A percentile compares a stretch with the other conserved stretches of the same genome.
phyloP scores from a whole-genome alignment of 1,284 basidiomycete species.

The Wolfiporia cocos region DNA sequence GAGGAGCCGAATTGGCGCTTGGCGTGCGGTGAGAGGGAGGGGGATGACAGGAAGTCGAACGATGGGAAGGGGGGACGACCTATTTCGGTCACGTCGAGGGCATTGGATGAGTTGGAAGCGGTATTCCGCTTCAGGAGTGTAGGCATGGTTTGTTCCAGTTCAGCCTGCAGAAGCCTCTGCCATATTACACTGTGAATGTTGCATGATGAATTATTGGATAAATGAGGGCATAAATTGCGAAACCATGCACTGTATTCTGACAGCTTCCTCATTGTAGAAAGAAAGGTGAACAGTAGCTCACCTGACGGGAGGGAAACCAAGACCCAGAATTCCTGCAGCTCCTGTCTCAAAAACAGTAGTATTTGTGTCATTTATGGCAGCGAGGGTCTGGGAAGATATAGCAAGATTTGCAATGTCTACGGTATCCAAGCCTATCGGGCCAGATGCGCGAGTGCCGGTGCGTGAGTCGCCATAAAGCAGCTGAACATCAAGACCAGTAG shows the following conservation, averaged over 20 bases:
- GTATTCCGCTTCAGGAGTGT: neutral
- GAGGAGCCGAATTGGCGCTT: constrained; percentile 6
- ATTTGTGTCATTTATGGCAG: constrained; percentile 30
- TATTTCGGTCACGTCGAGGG: constrained; percentile 1
- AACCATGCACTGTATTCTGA: too few species aligned
- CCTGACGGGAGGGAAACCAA: constrained; percentile 32
- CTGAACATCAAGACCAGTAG: constrained; percentile 20
- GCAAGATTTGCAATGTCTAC: constrained; percentile 28
- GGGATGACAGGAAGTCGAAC: constrained; percentile 14
- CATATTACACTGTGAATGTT: constrained; percentile 15
- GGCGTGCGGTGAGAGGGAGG: constrained; percentile 3
- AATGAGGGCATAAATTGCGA: too few species aligned
- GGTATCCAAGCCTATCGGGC: constrained; percentile 28
- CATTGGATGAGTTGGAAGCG: neutral
- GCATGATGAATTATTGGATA: too few species aligned
- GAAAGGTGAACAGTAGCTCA: constrained; percentile 6
- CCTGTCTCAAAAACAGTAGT: constrained; percentile 29
- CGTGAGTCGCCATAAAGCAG: constrained; percentile 31
- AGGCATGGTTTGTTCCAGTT: constrained; percentile 7
- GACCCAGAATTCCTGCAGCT: constrained; percentile 31
- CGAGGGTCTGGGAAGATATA: constrained; percentile 26
- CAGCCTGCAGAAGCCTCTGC: constrained; percentile 17
- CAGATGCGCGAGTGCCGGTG: constrained; percentile 30
- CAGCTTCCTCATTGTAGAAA: too few species aligned
- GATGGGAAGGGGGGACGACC: constrained; percentile 10